Base-by-base conservation (phyloP, 768 basidiomycete genomes). In the Lactarius sanguifluus region DNA sequence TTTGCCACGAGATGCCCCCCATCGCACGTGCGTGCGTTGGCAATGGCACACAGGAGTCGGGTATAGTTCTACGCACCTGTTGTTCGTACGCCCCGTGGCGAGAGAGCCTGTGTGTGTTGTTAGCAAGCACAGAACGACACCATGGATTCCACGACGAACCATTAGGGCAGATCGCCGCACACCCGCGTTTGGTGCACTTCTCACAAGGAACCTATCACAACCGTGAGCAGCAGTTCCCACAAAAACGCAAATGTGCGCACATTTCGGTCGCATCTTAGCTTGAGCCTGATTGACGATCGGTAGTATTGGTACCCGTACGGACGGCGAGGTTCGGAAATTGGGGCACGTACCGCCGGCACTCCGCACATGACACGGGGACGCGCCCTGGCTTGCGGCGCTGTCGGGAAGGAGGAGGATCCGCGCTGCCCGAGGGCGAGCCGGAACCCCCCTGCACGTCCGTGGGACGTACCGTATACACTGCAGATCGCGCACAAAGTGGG, bases 101-200 rank as follows among this genome's bases (percentile, higher is more conserved):
- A 85, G 76, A 10, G 81, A 81, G 23, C 85, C 86, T 87, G 67
- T 40, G 38, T 40, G 34, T 62, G 20, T 71, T 61, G 23, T 71
- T 65, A 43, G 60, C 47, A 28, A 28, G 55, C 55, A 20, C n/a
- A 18, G 41, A 73, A 54, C 16, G 43, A 34, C n/a, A 66, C 59
- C 9, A 58, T 8, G 43, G 3, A 45, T 43, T 18, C 43, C 18
- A 18, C 16, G 28, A 62, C 69, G 55, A 69, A 87, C 90, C 90
- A 64, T 87, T 85, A n/a, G 90, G 90, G 76, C 90, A 92, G 64
- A 92, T 88, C 20, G 85, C 79, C 28, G 84, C 85, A 72, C 89
- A 92, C 40, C 90, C 90, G 72, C 90, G 81, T 64, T 87, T 87
- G 28, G 84, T 83, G 72, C 91, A 92, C 74, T 86, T 91, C 76